Evolutionary conservation across 352 stramenopile species (phyloP).

Genomic region (Globisporangium mamillatum): DNA sequence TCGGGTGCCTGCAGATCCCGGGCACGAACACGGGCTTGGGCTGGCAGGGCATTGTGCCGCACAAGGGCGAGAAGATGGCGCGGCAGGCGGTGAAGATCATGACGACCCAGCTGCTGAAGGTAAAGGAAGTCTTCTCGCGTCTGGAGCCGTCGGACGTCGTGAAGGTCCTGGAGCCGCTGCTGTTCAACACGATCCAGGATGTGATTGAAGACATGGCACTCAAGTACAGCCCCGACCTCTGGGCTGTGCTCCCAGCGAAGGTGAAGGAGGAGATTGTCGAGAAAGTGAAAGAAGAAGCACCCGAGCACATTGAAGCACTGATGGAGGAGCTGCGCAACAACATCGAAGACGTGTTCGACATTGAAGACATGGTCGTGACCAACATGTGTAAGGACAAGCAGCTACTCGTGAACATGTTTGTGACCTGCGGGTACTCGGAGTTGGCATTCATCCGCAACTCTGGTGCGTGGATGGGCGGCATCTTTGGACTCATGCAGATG

Average conservation of each 20-base stretch:
- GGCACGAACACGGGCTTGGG: conserved; percentile 91
- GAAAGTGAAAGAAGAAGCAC: conserved; percentile 92
- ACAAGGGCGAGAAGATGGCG: conserved; percentile 97
- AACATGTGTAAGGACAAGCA: conserved; percentile 95
- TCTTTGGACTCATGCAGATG: conserved; percentile 90
- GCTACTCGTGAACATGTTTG: conserved; percentile 95
- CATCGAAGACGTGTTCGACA: conserved; percentile 94
- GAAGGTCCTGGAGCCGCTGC: conserved; percentile 89
- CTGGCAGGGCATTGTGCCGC: conserved; percentile 97
- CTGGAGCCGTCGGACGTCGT: conserved; percentile 91
- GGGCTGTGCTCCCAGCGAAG: conserved; percentile 66
- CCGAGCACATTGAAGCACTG: conserved; percentile 89
- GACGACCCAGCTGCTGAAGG: conserved; percentile 91
- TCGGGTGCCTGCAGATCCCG: conserved; percentile 86
- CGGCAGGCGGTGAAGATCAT: conserved; percentile 91
- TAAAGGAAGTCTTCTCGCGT: conserved; percentile 91
- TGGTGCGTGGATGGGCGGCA: conserved; percentile 87
- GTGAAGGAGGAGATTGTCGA: conserved; percentile 93
- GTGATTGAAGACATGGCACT: conserved; percentile 88
- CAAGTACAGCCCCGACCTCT: conserved; percentile 87
- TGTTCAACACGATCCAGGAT: conserved; percentile 88
- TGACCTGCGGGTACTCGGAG: conserved; percentile 90
- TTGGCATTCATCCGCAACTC: conserved; percentile 91
- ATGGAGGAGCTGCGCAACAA: conserved; percentile 95
- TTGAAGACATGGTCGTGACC: conserved; percentile 94